Percentiles rank a stretch among this genome's conserved stretches.
These are phyloP conservation scores for Ophioceras dolichostomum DNA, from an alignment of 2,329 filamentous ascomycete species.

Conservation along the genomic window DNA sequence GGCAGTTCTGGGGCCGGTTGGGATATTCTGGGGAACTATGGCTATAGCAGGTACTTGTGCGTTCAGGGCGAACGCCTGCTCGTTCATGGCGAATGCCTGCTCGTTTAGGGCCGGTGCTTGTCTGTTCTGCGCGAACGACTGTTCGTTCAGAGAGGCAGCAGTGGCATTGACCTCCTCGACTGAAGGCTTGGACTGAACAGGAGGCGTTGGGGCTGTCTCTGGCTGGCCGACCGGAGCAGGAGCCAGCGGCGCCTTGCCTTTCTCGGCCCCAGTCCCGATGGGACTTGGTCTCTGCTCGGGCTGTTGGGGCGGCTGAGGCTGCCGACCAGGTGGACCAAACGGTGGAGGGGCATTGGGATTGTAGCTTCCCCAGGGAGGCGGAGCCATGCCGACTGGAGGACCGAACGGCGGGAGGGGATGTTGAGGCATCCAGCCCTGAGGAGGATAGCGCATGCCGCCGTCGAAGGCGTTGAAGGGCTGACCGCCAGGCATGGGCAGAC, in stretches of 20 bases:
- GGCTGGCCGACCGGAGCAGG: constrained; percentile 29
- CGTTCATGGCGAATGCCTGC: constrained; percentile 17
- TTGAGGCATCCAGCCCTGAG: too few species aligned
- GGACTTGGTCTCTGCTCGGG: constrained; percentile 33
- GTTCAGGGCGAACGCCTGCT: too few species aligned
- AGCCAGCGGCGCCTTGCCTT: constrained; percentile 28
- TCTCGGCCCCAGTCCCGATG: constrained; percentile 37
- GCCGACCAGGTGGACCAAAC: constrained; percentile 9
- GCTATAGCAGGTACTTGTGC: too few species aligned
- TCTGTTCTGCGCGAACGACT: too few species aligned
- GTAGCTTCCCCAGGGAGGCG: too few species aligned
- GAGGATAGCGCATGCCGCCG: constrained; percentile 67
- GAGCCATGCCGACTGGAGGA: constrained; percentile 48
- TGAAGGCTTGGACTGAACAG: constrained; percentile 57
- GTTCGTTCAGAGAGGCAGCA: constrained; percentile 32
- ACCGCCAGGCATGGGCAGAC: too few species aligned
- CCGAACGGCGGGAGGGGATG: too few species aligned
- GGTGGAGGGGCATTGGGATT: too few species aligned
- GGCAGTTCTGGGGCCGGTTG: constrained; percentile 34
- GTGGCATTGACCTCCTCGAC: constrained; percentile 39
- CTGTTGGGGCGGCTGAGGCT: constrained; percentile 15
- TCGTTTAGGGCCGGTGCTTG: too few species aligned
- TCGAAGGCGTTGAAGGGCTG: too few species aligned
- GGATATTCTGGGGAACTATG: constrained; percentile 24
- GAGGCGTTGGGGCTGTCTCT: constrained; percentile 43